A percentile compares a stretch with the other conserved stretches of the same genome.
phyloP scores from a whole-genome alignment of 441 rosid species.

The Erodium trifolium region DNA sequence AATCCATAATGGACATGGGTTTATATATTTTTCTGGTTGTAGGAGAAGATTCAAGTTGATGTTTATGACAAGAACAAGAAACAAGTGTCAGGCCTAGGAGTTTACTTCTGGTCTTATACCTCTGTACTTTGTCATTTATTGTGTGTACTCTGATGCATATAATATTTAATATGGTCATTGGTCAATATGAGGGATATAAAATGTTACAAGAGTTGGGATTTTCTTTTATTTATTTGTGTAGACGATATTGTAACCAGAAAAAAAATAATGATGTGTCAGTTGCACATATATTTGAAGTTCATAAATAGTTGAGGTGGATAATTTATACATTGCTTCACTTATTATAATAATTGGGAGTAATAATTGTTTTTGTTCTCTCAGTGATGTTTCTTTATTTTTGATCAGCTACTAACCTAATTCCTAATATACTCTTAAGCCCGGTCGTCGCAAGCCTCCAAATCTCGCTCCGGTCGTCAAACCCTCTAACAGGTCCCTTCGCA shows the following conservation, averaged over 20 bases:
- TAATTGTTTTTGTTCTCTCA: background rate
- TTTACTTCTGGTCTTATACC: background rate
- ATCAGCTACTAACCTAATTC: no score
- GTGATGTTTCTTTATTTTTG: no score
- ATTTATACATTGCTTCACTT: background rate
- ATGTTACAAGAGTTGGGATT: background rate
- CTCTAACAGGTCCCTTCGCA: no score
- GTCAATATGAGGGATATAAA: constrained; percentile 1
- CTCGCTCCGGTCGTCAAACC: no score
- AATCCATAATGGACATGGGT: background rate
- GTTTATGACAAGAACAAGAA: background rate
- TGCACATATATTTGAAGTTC: constrained; percentile 3
- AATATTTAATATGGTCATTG: background rate
- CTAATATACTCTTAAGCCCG: no score
- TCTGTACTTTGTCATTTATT: background rate
- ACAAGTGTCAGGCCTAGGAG: background rate
- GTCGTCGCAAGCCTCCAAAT: no score
- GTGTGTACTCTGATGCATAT: background rate
- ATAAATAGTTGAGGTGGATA: constrained; percentile 4
- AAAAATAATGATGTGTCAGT: background rate
- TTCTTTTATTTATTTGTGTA: background rate
- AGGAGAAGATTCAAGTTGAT: background rate
- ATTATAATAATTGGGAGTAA: background rate
- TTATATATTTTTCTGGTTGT: background rate
- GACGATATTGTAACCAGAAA: background rate